Evolutionary conservation across 345 rosid species (phyloP), one percentile per base, ranked within the genome.

Genomic region (Mercurialis annua): DNA sequence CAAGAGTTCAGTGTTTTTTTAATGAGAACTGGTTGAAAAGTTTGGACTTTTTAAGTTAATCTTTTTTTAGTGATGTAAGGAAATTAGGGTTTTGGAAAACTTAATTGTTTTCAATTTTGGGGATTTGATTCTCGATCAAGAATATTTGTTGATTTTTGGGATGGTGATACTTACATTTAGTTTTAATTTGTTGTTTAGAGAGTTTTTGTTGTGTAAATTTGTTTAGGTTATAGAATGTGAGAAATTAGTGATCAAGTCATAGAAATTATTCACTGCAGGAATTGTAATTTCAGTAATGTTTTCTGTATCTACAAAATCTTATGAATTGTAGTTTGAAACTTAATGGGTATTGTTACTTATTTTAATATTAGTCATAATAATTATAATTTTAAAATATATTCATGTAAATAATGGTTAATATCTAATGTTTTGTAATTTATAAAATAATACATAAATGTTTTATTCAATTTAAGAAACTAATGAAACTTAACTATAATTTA

Each of bases 1-100:
- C 93, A 92, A 79, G 98, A 92, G 76, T 82, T 90, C 66, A 87
- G 96, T 54, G 76, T 92, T 62, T 92, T 90, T 90, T 83, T 88
- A 86, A 85, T 90, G 53, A 68, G 90, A 59, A 71, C 83, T 1
- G 48, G 71, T 66, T 67, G 27, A 43, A 43, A 38, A n/a, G n/a
- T 31, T 3, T 27, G 34, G n/a, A n/a, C 1, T 14, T 20, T 36
- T 18, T 23, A 43, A 23, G 15, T 43, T 24, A 4, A 12, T 6
- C 9, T 24, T 10, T 33, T 50, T 46, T 18, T 10, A 31, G 38
- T 34, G 48, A 8, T 40, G 11, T 7, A 40, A 53, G 36, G 23
- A 12, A 11, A 40, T 42, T 31, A 12, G 40, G 18, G 42, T 38
- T 17, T 15, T 6, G 40, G 66, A 73, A 77, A 73, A 66, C 75